Evolutionary conservation across 768 basidiomycete species (phyloP).

Genomic region (Leccinum fibrillosum): DNA sequence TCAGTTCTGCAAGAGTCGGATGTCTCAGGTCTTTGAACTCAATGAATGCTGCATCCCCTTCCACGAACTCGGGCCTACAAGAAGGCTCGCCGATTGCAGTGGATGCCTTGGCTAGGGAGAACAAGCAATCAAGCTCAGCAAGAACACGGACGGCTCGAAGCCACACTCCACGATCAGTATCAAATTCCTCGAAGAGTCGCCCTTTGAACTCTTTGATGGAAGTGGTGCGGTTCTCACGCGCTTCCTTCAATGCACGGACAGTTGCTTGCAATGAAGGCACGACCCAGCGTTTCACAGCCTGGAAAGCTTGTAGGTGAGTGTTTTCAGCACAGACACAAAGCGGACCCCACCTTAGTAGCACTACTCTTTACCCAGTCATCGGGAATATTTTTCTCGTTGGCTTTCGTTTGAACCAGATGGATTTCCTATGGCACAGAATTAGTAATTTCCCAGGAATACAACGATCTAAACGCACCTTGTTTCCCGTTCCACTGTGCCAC

Average conservation of each 20-base stretch:
- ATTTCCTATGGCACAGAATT: constrained; percentile 62
- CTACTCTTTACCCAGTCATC: constrained; percentile 79
- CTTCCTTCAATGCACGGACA: constrained; percentile 87
- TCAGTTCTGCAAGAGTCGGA: constrained; percentile 70
- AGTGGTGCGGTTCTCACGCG: constrained; percentile 79
- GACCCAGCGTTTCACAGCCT: constrained; percentile 76
- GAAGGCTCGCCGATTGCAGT: constrained; percentile 87
- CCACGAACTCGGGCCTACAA: constrained; percentile 89
- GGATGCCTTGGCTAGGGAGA: constrained; percentile 88
- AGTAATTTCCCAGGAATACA: not conserved
- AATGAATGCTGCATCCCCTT: constrained; percentile 72
- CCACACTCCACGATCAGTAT: constrained; percentile 77
- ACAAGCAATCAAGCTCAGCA: constrained; percentile 94
- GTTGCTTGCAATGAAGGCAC: constrained; percentile 68
- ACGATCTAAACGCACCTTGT: constrained; percentile 50
- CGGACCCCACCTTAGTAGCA: constrained; percentile 65
- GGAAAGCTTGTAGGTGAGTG: not conserved
- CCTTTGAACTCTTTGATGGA: constrained; percentile 82
- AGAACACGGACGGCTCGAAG: constrained; percentile 79
- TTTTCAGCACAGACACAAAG: not conserved
- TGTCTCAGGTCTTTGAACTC: constrained; percentile 91
- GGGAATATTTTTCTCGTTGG: constrained; percentile 62
- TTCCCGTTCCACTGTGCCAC: constrained; percentile 81
- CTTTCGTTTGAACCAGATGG: constrained; percentile 77
- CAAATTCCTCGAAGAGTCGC: constrained; percentile 77